Evolutionary conservation across 2,329 filamentous ascomycete genomes (phyloP), one percentile per base, ranked within the genome.

Genomic region (Pseudocercospora fuligena): DNA sequence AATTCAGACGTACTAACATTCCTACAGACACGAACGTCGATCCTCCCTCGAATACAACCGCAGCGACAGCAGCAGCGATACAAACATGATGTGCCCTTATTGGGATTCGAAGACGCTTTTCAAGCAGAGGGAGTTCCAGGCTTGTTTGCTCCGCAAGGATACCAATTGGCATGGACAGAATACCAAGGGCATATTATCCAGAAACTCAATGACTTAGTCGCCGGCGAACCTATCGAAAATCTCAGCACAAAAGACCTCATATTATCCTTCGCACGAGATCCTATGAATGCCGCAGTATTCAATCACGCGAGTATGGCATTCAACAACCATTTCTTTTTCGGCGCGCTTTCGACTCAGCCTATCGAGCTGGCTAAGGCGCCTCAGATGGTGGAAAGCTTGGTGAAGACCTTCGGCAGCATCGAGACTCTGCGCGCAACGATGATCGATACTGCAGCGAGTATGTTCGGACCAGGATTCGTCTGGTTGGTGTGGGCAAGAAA

Each of bases 401-500:
- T 87, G 74, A 81, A 83, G 72, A 88, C 88, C 74, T 98, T 97
- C 83, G 90, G 91, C 77, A 93, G 90, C 74, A 83, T 96, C 73
- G 91, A 96, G 71, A 94, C 91, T 31, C 88, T 99, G 66, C 89
- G 89, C 77, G 85, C 86, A 73, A 92, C 95, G 78, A 89, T 99
- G 80, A 80, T 95, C 76, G 84, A 89, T 70, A 96, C 91, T 47
- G 94, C 94, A 66, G 85, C 88, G 72, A 87, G 89, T 82, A 97
- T 98, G 93, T 98, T 99, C 82, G 95, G 94, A 63, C 94, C 94
- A 0, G 95, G 95, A 71, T 98, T 96, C 82, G 91, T 98, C 77
- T 99, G 95, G 95, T 89, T 99, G 68, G 92, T 97, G 74, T 78
- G 75, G 72, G 70, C 70, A 19, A 65, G 70, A n/a, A 67, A 74